Base-by-base conservation (phyloP, 2,329 filamentous ascomycete species). In the Mycosphaerelloides madeirae region DNA sequence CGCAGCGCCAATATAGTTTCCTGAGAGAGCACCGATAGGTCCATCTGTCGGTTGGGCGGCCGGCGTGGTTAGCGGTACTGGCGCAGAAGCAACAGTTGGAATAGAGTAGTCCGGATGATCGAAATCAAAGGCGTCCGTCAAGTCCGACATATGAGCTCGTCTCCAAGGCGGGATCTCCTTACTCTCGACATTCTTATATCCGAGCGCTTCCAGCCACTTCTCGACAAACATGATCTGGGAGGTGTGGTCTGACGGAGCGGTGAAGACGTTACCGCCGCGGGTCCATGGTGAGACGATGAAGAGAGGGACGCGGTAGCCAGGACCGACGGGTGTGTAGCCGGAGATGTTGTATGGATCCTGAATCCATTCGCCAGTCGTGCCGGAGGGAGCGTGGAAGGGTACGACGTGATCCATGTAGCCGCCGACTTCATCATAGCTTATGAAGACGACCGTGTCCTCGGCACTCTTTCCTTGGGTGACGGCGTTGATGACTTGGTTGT, bases 241-340 rank as follows among this genome's bases (percentile, higher is more conserved):
- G 49, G 69, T 76, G 57, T 79, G 76, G 53, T 78, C 76, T 3
- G 70, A 66, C 33, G 73, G 72, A 54, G 78, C 75, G 1, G 73
- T 76, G 50, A 75, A 77, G 3, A 78, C 74, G 15, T 74, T 68
- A 9, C 71, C 72, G 9, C 72, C 72, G 11, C 75, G 71, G 0
- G 75, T 78, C 68, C 72, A 78, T 0, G 76, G 75, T 0, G 75
- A 78, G 43, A 78, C 66, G 58, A 78, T 76, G 49, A 74, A 73
- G 47, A 78, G 73, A 0, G 75, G 76, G 2, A 78, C 64, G 6
- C 76, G 73, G 55, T 75, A 71, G 20, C 69, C 68, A 34, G 71
- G 70, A 4, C 71, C 71, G 11, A 64, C 64, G 43, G 65, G 70
- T 20, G 69, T 62, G 15, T 72, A 52, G 13, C 69, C 68, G 41